Conservation (phyloP, 1,139 yeast genomes). For the Hansenula lynferdii region DNA sequence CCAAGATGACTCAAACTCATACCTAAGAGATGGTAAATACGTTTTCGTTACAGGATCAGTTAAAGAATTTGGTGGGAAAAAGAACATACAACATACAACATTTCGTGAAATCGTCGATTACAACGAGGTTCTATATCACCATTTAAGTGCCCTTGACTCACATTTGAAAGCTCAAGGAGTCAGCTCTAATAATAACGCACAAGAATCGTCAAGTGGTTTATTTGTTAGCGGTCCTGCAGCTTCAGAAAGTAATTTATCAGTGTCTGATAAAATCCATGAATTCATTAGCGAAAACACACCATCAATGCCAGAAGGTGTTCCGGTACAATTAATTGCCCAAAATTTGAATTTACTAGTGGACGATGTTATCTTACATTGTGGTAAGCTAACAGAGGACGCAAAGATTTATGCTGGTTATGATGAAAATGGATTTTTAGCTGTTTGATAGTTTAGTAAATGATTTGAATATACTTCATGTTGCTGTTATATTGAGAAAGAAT, state of each 20-base stretch:
- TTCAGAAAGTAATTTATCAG: conserved; percentile 28
- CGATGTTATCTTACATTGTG: conserved; percentile 44
- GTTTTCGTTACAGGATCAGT: conserved; percentile 71
- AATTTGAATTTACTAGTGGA: conserved; percentile 45
- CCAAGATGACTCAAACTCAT: conserved; percentile 29
- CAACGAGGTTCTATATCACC: conserved; percentile 75
- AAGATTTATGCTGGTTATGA: conserved; percentile 64
- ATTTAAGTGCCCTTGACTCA: conserved; percentile 62
- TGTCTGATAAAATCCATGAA: conserved; percentile 41
- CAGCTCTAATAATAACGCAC: conserved; percentile 7
- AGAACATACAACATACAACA: conserved; percentile 59
- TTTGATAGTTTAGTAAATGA: conserved; percentile 24
- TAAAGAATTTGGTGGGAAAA: conserved; percentile 64
- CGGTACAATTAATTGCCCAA: conserved; percentile 55
- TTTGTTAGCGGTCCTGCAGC: conserved; percentile 42
- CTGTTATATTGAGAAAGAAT: too few relatives aligned
- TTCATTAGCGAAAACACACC: conserved; percentile 46
- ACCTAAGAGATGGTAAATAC: conserved; percentile 41
- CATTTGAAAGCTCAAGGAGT: conserved; percentile 33
- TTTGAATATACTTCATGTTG: background rate
- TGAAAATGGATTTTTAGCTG: conserved; percentile 54
- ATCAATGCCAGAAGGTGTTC: conserved; percentile 71
- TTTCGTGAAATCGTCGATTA: conserved; percentile 60
- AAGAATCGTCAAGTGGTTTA: conserved; percentile 28
- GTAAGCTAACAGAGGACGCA: conserved; percentile 57